Evolutionary conservation across 805 yeast species (phyloP), one percentile per base, ranked within the genome.

Genomic region (Ogataea saltuana): DNA sequence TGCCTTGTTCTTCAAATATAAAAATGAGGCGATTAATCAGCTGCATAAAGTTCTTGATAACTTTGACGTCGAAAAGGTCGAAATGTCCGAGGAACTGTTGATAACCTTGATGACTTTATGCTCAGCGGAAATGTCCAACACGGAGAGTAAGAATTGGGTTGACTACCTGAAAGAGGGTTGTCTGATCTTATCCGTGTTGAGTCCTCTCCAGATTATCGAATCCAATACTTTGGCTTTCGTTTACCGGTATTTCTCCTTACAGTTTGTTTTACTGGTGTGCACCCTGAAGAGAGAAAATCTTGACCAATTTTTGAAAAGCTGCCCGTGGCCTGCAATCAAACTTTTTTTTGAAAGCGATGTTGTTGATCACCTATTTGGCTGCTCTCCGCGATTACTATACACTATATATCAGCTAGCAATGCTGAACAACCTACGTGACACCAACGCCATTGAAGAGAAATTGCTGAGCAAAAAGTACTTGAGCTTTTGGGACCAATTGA

Each of bases 291-390:
- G 42, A 3, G 44, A 38, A 5, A 53, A 51, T 15, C 30, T 59
- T 13, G 33, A 33, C 1, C 18, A 15, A 2, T 55, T 63, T 34
- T 11, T 49, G 19, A 35, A 30, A 1, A 19, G 35, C 8, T 51
- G 54, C 16, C 55, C 60, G 6, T 51, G 63, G 57, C 62, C 58
- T 28, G 41, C 54, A 5, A 54, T 63, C 2, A 56, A 48, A 13
- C 23, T 39, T 4, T 45, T 57, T 31, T 63, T 61, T 39, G 50
- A 51, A 15, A 44, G 28, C 25, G 49, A 48, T 30, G 21, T 36
- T 3, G 51, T 63, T 26, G 68, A 63, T 34, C 59, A 56, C 27
- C 53, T 61, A 56, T 52, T 59, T 41, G 67, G 68, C 6, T 61
- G 67, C 45, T 60, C 67, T 1, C 67, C 67, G 2, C 44, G 53